Evolutionary conservation across 192 early-diverging fungal species (phyloP).

Genomic region (Cladochytrium replicatum): DNA sequence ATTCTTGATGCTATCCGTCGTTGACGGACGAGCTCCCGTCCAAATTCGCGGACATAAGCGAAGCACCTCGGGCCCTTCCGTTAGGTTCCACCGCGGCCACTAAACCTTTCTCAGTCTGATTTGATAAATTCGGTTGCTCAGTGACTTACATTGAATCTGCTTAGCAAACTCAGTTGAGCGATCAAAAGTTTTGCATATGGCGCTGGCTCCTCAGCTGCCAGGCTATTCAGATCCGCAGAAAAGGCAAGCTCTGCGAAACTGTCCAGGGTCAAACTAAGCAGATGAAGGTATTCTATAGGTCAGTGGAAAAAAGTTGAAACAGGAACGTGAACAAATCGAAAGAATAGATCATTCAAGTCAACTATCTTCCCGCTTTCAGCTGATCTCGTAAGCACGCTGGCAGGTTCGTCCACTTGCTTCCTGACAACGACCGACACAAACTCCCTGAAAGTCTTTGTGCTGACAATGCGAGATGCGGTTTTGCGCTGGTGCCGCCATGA

Average conservation of each 20-base stretch:
- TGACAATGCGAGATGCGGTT: constrained; percentile 32
- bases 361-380: constrained; percentile 3
- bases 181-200: constrained; percentile 12
- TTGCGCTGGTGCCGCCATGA: constrained; percentile 55
- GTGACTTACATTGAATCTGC: constrained; percentile 2
- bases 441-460: constrained; percentile 25
- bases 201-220: constrained; percentile 1
- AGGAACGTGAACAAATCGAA: constrained; percentile 21
- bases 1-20: constrained; percentile 1
- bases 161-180: constrained; percentile 1
- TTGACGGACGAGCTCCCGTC: constrained; percentile 2
- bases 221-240: constrained; percentile 8
- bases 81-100: too few relatives aligned
- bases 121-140: not conserved
- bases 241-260: constrained; percentile 26
- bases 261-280: constrained; percentile 29
- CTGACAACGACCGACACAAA: constrained; percentile 21
- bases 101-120: not conserved
- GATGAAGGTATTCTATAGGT: too few relatives aligned
- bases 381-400: constrained; percentile 7
- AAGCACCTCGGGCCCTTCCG: too few relatives aligned
- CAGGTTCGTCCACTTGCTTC: constrained; percentile 14
- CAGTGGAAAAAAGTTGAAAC: too few relatives aligned
- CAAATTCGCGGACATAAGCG: constrained; percentile 5
- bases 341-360: constrained; percentile 30